Conservation (phyloP, 306 rosid genomes). For the Albizia julibrissin region DNA sequence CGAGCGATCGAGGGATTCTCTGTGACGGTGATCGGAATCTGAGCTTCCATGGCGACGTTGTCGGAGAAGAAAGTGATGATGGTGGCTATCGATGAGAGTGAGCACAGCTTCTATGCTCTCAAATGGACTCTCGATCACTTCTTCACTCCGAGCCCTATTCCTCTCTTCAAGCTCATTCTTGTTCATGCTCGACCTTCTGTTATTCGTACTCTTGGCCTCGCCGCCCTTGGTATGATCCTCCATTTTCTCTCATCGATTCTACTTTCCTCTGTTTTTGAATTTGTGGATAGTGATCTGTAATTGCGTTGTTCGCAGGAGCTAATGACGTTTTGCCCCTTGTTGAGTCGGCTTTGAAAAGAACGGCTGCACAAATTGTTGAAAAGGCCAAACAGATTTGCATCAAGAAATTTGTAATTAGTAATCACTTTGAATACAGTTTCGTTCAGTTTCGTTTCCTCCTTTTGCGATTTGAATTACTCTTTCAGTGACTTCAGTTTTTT, state of each 20-base stretch:
- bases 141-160: not conserved
- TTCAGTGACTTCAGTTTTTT: too few species aligned
- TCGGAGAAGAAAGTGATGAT: not conserved
- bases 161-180: conserved; percentile 44
- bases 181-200: conserved; percentile 62
- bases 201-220: conserved; percentile 50
- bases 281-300: not conserved
- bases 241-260: not conserved
- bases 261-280: not conserved
- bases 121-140: not conserved
- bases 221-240: conserved; percentile 58
- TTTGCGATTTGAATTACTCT: not conserved
- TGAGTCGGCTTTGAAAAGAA: conserved; percentile 54
- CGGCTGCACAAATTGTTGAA: conserved; percentile 41
- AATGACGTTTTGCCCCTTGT: conserved; percentile 58
- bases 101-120: not conserved
- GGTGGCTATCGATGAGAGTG: not conserved
- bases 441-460: not conserved
- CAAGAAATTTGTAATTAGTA: conserved; percentile 47
- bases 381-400: conserved; percentile 51
- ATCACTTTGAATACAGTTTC: not conserved
- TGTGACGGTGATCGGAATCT: not conserved
- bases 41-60: not conserved
- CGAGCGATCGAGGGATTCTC: not conserved
- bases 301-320: conserved; percentile 38